A percentile compares a stretch with the other conserved stretches of the same genome.
phyloP scores from a whole-genome alignment of 192 early-diverging fungal genomes.

The Coemansia sp. region DNA sequence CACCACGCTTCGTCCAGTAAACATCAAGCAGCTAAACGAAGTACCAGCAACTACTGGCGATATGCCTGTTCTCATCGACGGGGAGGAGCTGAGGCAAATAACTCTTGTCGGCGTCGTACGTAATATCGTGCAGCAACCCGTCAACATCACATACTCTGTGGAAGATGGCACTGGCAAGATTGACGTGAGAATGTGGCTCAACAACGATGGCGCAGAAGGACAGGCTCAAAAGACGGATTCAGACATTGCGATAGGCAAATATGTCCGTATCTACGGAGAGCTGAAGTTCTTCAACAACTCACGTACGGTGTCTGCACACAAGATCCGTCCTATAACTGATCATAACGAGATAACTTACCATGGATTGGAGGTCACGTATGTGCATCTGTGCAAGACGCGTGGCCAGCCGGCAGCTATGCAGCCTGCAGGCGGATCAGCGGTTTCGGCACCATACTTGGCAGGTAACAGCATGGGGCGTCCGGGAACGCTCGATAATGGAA shows the following conservation, averaged over 20 bases:
- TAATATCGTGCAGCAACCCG: conserved; percentile 55
- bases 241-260: conserved; percentile 47
- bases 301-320: conserved; percentile 53
- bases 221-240: conserved; percentile 18
- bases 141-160: conserved; percentile 64
- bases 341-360: conserved; percentile 80
- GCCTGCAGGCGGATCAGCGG: conserved; percentile 1
- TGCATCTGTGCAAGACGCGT: conserved; percentile 59
- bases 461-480: not conserved
- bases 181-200: conserved; percentile 66
- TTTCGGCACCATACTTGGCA: conserved; percentile 8
- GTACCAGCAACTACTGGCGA: conserved; percentile 56
- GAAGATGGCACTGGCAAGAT: conserved; percentile 80
- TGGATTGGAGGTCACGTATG: conserved; percentile 63
- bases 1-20: conserved; percentile 77
- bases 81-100: conserved; percentile 66
- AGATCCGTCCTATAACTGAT: conserved; percentile 63
- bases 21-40: conserved; percentile 70
- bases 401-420: conserved; percentile 10
- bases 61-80: conserved; percentile 65
- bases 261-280: conserved; percentile 72
- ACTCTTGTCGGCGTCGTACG: conserved; percentile 72
- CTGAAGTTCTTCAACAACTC: conserved; percentile 63
- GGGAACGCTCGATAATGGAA: conserved; percentile 11
- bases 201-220: conserved; percentile 14